Evolutionary conservation across 2,329 filamentous ascomycete species (phyloP), one percentile per base, ranked within the genome.

Genomic region (Penicillium sp.): DNA sequence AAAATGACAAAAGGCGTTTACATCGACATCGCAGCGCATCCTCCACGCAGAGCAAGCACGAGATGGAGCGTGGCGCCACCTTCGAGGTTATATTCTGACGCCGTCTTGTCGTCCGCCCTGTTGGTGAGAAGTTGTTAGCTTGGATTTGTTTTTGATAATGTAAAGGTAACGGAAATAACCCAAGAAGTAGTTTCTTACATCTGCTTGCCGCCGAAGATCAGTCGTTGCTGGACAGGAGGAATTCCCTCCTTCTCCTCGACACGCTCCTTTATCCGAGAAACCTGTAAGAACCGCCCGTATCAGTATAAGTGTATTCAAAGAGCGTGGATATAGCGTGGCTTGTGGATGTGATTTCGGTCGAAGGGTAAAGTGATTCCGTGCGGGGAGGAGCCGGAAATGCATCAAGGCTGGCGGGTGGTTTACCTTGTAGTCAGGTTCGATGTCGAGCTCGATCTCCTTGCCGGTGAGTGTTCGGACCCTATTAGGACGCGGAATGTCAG

Each of bases 161-260:
- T 6, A 19, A 4, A 17, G 15, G n/a, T 3, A 23, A 25, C 6
- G 6, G 5, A 19, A 19, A 17, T 41, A 17, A 17, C 35, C 19
- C 10, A 12, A 25, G 17, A 15, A 33, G 25, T 21, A 17, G 19
- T 41, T n/a, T 35, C 82, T 61, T 79, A 97, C 94, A 99, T 97
- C 77, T 99, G 94, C 82, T 99, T 99, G 71, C 94, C 94, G 53
- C 93, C 92, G 73, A 89, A 97, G 71, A 99, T 99, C 65, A 99
- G 81, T 58, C 94, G 88, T 79, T 99, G 94, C 79, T 99, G 94
- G 19, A 94, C 92, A 1, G 94, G 94, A 43, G 94, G 93, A 69
- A 99, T 99, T 57, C 94, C 94, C 75, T 97, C 94, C 80, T 97
- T 97, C 82, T 99, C 94, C 78, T 99, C 94, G 55, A 99, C 94